These are phyloP conservation scores for Asterophora lycoperdoides DNA, from an alignment of 768 basidiomycete genomes.

Conservation along the genomic window DNA sequence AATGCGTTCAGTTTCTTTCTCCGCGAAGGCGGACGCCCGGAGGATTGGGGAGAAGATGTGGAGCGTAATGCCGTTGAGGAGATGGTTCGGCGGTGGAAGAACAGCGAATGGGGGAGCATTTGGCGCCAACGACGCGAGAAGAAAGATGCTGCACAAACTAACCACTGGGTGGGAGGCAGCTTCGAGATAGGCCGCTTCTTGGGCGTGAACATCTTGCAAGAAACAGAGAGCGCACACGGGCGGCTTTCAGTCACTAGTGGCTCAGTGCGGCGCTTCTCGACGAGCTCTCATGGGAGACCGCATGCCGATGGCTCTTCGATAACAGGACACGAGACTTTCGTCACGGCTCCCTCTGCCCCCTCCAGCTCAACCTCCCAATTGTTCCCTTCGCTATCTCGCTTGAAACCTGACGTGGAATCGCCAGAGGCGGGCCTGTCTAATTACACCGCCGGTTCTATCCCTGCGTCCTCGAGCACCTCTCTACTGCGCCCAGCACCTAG, in stretches of 20 bases:
- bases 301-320: conserved; percentile 7
- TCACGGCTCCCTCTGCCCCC: conserved; percentile 20
- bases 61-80: conserved; percentile 50
- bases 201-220: conserved; percentile 58
- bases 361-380: not conserved
- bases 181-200: conserved; percentile 78
- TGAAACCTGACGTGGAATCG: conserved; percentile 2
- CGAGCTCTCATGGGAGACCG: conserved; percentile 4
- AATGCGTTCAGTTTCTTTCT: conserved; percentile 65
- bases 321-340: conserved; percentile 21
- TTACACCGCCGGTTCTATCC: conserved; percentile 6
- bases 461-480: conserved; percentile 16
- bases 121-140: conserved; percentile 36
- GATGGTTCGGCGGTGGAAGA: conserved; percentile 56
- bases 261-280: conserved; percentile 4
- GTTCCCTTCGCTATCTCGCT: not conserved
- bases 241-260: conserved; percentile 7
- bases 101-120: conserved; percentile 60
- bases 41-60: conserved; percentile 62
- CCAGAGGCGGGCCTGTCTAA: conserved; percentile 1
- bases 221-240: conserved; percentile 19
- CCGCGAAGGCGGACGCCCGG: conserved; percentile 54
- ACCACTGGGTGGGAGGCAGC: conserved; percentile 65
- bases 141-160: conserved; percentile 18
- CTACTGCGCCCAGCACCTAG: conserved; percentile 11